Base-by-base conservation (phyloP, 306 rosid species). In the Dalbergia oliveri region DNA sequence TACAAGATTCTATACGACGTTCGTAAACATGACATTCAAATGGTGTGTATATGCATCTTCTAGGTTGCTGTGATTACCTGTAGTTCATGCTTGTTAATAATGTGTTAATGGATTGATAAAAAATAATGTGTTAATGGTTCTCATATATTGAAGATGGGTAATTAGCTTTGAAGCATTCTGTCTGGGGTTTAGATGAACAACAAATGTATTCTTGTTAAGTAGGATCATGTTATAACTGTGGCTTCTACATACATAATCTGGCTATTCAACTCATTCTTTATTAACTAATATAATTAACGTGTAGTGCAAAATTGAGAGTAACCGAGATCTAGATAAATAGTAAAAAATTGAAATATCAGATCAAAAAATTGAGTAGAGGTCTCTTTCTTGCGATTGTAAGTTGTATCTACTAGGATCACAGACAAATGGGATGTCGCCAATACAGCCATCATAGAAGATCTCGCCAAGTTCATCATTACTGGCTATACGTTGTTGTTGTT, bases 401-500 rank as follows among this genome's bases (percentile, higher is more conserved):
- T 57, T 78, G 44, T 77, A 87, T 70, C 49, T 69, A 57, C 68
- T 71, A 72, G 89, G 75, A 72, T 85, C 83, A 69, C 83, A 84
- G 62, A 72, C 86, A 44, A 83, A 91, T 16, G 89, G 86, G 76
- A 83, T 81, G 45, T 84, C 90, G 18, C 65, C 77, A 78, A 80
- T 65, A n/a, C n/a, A n/a, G 79, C 79, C 88, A 33, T 90, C 86
- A 37, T 57, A 88, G 74, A 87, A 89, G 35, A 89, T 72, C 15
- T 84, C 94, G 56, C 86, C 86, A 5, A 71, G 81, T 16, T 94
- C 91, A 16, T 85, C 92, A 7, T 84, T 86, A 33, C 84, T 76
- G 13, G 70, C 82, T 63, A 77, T 60, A 74, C 1, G 0, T 21
- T 77, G 78, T 15, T 63, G 60, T 11, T 60, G 73, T 51, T 75